These are phyloP conservation scores for Penicillium sp. DNA, from an alignment of 2,329 filamentous ascomycete species.

Conservation along the genomic window DNA sequence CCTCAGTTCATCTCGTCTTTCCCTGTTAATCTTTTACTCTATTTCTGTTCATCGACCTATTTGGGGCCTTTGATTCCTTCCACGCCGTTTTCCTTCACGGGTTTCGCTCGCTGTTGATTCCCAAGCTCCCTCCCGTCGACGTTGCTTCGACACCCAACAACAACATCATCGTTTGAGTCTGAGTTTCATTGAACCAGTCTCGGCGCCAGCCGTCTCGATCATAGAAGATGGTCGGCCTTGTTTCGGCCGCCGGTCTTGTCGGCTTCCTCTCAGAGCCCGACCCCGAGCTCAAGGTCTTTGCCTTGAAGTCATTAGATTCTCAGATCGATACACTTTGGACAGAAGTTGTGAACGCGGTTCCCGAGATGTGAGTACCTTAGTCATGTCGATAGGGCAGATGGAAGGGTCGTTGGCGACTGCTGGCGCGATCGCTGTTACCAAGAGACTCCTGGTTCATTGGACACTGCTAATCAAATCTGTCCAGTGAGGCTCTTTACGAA, in stretches of 20 bases:
- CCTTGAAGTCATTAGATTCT: constrained; percentile 89
- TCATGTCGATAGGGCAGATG: not conserved
- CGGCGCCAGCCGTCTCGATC: constrained; percentile 13
- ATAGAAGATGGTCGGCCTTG: constrained; percentile 78
- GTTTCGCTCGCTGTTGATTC: constrained; percentile 20
- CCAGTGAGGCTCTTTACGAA: constrained; percentile 93
- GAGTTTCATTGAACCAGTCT: constrained; percentile 10
- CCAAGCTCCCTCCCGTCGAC: constrained; percentile 31
- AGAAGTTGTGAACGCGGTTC: constrained; percentile 87
- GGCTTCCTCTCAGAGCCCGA: constrained; percentile 95
- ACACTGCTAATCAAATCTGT: constrained; percentile 15
- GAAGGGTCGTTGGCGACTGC: not conserved
- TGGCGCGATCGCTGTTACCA: constrained; percentile 3
- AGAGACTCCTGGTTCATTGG: constrained; percentile 1
- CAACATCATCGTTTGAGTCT: constrained; percentile 17
- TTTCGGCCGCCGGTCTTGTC: constrained; percentile 90
- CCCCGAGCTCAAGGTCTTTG: constrained; percentile 89
- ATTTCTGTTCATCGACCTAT: constrained; percentile 5
- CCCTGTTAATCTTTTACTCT: constrained; percentile 14
- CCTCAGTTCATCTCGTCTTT: constrained; percentile 22
- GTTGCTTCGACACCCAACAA: constrained; percentile 33
- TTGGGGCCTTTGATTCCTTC: constrained; percentile 4
- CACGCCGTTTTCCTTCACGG: constrained; percentile 11
- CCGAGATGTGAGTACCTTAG: constrained; percentile 73
- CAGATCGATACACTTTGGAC: constrained; percentile 98